A percentile compares a stretch with the other conserved stretches of the same genome.
These are phyloP conservation scores for Cyclanthera cordifolia DNA, from an alignment of 306 rosid species.

Conservation along the genomic window DNA sequence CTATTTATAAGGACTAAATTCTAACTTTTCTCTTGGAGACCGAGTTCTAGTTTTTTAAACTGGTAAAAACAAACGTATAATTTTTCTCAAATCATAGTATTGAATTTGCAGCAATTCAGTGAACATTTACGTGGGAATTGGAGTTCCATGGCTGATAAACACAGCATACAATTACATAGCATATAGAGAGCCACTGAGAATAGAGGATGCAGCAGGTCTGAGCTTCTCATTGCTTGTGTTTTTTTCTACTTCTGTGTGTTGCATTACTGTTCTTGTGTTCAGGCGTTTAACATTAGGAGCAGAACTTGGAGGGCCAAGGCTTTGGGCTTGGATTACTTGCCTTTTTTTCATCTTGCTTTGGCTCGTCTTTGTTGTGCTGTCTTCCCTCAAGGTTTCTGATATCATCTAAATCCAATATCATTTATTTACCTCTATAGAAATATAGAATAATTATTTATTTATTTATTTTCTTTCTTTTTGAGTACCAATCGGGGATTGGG, in stretches of 20 bases:
- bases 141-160: constrained; percentile 86
- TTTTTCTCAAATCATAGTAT: no score
- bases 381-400: constrained; percentile 70
- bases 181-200: constrained; percentile 55
- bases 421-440: neutral
- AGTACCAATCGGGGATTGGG: no score
- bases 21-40: no score
- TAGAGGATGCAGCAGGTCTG: constrained; percentile 66
- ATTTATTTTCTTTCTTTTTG: no score
- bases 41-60: no score
- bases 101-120: constrained; percentile 65
- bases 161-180: constrained; percentile 65
- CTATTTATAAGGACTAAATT: no score
- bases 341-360: constrained; percentile 62
- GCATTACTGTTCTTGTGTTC: constrained; percentile 57
- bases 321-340: constrained; percentile 80
- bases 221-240: constrained; percentile 78
- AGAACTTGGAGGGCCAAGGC: constrained; percentile 89
- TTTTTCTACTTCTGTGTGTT: constrained; percentile 67
- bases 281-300: constrained; percentile 78
- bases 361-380: constrained; percentile 63
- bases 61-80: no score
- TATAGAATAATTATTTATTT: neutral
- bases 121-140: constrained; percentile 88
- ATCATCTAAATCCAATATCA: constrained; percentile 24